Conservation (phyloP, 2,329 filamentous ascomycete genomes). For the Aspergillus pseudonomiae region DNA sequence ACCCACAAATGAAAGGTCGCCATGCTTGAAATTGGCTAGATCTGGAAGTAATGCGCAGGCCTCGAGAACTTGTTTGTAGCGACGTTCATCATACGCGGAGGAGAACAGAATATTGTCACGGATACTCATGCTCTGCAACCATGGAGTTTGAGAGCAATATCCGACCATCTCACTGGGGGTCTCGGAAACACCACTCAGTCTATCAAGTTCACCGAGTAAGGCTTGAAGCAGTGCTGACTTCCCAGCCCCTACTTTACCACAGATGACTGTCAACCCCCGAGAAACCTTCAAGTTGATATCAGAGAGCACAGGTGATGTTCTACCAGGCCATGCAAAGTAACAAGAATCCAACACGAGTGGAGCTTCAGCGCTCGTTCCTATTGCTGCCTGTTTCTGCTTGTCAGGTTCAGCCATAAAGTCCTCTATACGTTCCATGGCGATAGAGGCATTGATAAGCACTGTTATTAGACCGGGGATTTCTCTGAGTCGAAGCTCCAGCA, state of each 20-base stretch:
- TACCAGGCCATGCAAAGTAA: slow-evolving; percentile 79
- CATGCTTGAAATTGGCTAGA: slow-evolving; percentile 64
- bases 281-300: slow-evolving; percentile 59
- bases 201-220: slow-evolving; percentile 62
- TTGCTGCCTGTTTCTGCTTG: slow-evolving; percentile 67
- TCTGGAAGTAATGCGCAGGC: slow-evolving; percentile 65
- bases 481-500: slow-evolving; percentile 73
- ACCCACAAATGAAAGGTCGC: slow-evolving; percentile 64
- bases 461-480: slow-evolving; percentile 77
- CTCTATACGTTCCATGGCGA: slow-evolving; percentile 80
- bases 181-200: slow-evolving; percentile 53
- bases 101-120: slow-evolving; percentile 70
- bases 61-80: slow-evolving; percentile 70
- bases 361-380: slow-evolving; percentile 29
- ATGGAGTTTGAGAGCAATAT: slow-evolving; percentile 68
- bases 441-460: slow-evolving; percentile 76
- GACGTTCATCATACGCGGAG: slow-evolving; percentile 66
- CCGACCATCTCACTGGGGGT: slow-evolving; percentile 61
- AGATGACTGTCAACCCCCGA: slow-evolving; percentile 61
- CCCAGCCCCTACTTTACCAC: slow-evolving; percentile 65
- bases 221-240: slow-evolving; percentile 65
- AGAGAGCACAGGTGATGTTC: slow-evolving; percentile 57
- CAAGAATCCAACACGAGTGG: slow-evolving; percentile 58
- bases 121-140: slow-evolving; percentile 71
- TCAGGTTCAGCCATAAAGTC: slow-evolving; percentile 85